These are phyloP conservation scores for Leptomonas seymouri DNA, from an alignment of 208 protist species.

Conservation along the genomic window DNA sequence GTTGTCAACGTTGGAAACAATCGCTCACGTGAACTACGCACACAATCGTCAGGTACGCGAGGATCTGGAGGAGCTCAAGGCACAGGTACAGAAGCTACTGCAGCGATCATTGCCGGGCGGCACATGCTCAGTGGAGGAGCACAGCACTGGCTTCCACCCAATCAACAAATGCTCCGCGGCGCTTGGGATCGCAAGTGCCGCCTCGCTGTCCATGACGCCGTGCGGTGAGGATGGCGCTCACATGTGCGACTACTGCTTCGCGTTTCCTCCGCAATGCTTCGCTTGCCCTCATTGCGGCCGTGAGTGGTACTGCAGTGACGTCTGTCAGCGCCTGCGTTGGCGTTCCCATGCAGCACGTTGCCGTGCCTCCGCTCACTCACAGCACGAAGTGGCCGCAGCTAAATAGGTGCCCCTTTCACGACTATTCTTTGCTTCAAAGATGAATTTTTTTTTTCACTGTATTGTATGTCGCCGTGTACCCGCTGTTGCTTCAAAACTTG, in stretches of 20 bases:
- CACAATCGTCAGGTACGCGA: slow-evolving; percentile 5
- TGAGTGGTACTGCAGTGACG: slow-evolving; percentile 80
- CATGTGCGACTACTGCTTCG: slow-evolving; percentile 78
- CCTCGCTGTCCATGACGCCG: not conserved
- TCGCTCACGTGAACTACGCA: slow-evolving; percentile 18
- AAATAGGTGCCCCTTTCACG: not conserved
- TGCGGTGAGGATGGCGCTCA: not conserved
- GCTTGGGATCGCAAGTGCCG: not conserved
- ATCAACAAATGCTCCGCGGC: not conserved
- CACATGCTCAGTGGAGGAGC: not conserved
- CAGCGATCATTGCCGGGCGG: too few relatives aligned
- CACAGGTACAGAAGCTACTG: not conserved
- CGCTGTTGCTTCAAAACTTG: not conserved
- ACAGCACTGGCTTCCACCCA: not conserved
- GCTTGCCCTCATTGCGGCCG: slow-evolving; percentile 49
- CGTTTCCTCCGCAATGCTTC: slow-evolving; percentile 34
- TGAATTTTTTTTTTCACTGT: not conserved
- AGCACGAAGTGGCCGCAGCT: not conserved
- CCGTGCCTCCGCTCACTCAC: not conserved
- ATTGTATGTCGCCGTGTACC: slow-evolving; percentile 3
- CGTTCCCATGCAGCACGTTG: slow-evolving; percentile 50
- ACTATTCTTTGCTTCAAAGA: not conserved
- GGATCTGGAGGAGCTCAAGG: slow-evolving; percentile 6
- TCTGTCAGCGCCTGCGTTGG: slow-evolving; percentile 54
- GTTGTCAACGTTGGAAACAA: slow-evolving; percentile 17